Base-by-base conservation (phyloP, 2,329 filamentous ascomycete genomes). In the Diaporthe vexans region DNA sequence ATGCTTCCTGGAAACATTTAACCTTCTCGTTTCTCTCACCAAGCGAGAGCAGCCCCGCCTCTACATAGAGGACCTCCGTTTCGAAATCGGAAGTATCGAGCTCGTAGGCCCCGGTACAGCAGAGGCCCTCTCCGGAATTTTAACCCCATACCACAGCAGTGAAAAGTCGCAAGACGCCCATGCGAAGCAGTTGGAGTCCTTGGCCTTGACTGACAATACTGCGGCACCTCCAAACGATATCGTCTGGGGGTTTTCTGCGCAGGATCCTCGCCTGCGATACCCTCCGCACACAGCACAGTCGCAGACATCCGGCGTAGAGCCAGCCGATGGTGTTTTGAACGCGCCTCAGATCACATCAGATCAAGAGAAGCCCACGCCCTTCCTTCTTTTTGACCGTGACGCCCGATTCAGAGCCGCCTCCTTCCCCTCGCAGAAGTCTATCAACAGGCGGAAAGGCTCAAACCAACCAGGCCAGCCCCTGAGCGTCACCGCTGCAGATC, bases 231-330 rank as follows among this genome's bases (percentile, higher is more conserved):
- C 95, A 5, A 81, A 86, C 24, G 92, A 94, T 71, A 88, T 93
- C 1, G 81, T 97, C 4, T 85, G 98, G 4, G 87, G 90, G 0
- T 97, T 98, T 81, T 87, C 91, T 3, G 86, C 94, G 4, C 88
- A 91, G 71, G 97, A 99, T 80, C 95, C 96, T 40, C 92, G 96
- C 11, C 88, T 98, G 21, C 88, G 89, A 73, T 93, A 95, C 80
- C 95, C 95, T 13, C 93, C 94, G 2, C 88, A 88, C 68, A 89
- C 87, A 56, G 80, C 89, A 33, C 81, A 84, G n/a, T 78, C 82
- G 1, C 83, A 86, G 21, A 9, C 10, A 2, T 54, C 48, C 6
- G 17, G n/a, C 17, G 80, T 82, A 33, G 11, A 63, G 10, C 26
- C 15, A 54, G 5, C 3, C 46, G 21, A 17, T 29, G 33, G 15